Base-by-base conservation (phyloP, 2,329 filamentous ascomycete species). In the Talaromyces piceae region DNA sequence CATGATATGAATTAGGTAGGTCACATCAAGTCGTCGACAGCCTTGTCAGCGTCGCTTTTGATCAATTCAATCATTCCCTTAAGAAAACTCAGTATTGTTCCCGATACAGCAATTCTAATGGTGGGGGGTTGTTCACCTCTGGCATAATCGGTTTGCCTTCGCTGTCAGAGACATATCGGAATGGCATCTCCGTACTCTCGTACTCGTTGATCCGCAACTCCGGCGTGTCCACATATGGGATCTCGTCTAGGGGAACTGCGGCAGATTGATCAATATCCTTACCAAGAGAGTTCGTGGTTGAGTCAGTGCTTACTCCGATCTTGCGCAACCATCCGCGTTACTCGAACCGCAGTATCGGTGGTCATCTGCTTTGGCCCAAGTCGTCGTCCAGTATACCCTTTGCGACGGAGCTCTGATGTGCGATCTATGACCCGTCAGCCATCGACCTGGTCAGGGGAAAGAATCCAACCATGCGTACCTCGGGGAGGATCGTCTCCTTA, bases 291-390 rank as follows among this genome's bases (percentile, higher is more conserved):
- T 2, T n/a, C 25, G 26, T 46, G 12, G n/a, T 46, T 13, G 16
- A 3, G 2, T 20, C n/a, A 16, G 43, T 52, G 65, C 79, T 57
- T 70, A 94, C 91, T 80, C 73, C 86, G 86, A 58, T 91, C 82
- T 63, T 95, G 87, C 9, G 91, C 83, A 5, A 97, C 87, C 60
- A 94, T 85, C 58, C 93, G 82, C 27, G 93, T 97, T 41, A 96
- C 91, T 58, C 93, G 81, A 47, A 96, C 93, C 4, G 93, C 93
- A 18, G 93, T 98, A 67, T 98, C 93, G 4, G 93, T 98, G 3
- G 93, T 97, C 91, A 98, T 96, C 71, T 98, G 93, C 61, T 91
- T 85, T 6, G 91, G 88, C 0, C 93, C 93, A 26, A 98, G 77
- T 52, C 93, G 80, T 49, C 93, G 83, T 52, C 91, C 90, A 52